These are phyloP conservation scores for Mediolabrus comicus DNA, from an alignment of 108 stramenopile species.

Conservation along the genomic window DNA sequence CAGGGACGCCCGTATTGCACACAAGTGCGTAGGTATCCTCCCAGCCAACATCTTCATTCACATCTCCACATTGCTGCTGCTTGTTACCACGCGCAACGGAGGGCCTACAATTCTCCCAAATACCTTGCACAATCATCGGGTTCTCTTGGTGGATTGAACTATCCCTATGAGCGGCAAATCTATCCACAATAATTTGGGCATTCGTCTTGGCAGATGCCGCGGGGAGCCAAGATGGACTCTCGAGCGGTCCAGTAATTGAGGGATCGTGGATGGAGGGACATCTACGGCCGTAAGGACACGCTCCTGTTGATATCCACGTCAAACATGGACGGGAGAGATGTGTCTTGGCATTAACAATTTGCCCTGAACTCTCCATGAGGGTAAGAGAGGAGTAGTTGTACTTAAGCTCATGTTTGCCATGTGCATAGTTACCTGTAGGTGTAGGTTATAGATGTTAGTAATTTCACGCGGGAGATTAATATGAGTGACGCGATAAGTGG, in stretches of 20 bases:
- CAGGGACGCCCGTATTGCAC: slow-evolving; percentile 20
- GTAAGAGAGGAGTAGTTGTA: slow-evolving; percentile 58
- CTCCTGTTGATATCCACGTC: slow-evolving; percentile 82
- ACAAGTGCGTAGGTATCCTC: slow-evolving; percentile 34
- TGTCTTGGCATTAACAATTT: slow-evolving; percentile 65
- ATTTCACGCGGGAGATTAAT: too few species aligned
- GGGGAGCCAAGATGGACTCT: slow-evolving; percentile 10
- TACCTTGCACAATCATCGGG: slow-evolving; percentile 24
- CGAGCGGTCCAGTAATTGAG: slow-evolving; percentile 42
- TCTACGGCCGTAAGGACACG: slow-evolving; percentile 53
- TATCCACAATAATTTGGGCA: slow-evolving; percentile 54
- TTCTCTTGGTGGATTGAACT: slow-evolving; percentile 47
- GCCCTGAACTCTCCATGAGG: slow-evolving; percentile 64
- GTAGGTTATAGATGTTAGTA: background rate
- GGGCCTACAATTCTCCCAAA: slow-evolving; percentile 48
- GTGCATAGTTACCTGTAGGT: slow-evolving; percentile 74
- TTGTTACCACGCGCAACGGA: slow-evolving; percentile 5
- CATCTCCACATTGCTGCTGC: background rate
- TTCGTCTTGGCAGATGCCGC: slow-evolving; percentile 61
- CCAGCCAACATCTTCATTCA: background rate
- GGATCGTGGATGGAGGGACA: slow-evolving; percentile 35
- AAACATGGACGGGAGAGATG: slow-evolving; percentile 82
- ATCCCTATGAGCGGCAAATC: slow-evolving; percentile 50
- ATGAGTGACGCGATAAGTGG: too few species aligned
- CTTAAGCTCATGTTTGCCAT: slow-evolving; percentile 86